phyloP scores from a whole-genome alignment of 1,284 basidiomycete species.

The Stereum hirsutum region DNA sequence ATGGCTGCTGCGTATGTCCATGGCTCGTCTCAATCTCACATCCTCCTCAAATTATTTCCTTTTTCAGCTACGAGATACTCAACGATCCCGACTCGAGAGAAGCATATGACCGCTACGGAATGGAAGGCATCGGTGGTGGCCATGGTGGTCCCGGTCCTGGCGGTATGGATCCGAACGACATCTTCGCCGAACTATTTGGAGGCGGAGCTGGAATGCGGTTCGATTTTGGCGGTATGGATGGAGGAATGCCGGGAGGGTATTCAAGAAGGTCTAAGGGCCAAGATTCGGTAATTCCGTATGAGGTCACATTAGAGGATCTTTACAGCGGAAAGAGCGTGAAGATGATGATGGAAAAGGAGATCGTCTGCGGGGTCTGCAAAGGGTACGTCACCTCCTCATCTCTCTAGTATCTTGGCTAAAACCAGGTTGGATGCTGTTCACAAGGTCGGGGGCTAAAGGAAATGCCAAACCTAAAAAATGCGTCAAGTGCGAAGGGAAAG shows the following conservation, averaged over 20 bases:
- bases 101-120: constrained; percentile 76
- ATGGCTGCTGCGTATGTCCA: constrained; percentile 73
- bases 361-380: constrained; percentile 73
- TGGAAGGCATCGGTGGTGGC: constrained; percentile 51
- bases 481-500: constrained; percentile 77
- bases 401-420: neutral
- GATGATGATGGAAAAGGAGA: constrained; percentile 84
- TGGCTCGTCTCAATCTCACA: constrained; percentile 1
- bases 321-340: constrained; percentile 89
- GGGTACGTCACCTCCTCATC: constrained; percentile 51
- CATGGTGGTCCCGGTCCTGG: constrained; percentile 33
- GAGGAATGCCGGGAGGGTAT: constrained; percentile 19
- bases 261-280: constrained; percentile 44
- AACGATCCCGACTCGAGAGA: constrained; percentile 72
- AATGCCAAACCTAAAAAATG: constrained; percentile 79
- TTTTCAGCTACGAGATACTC: constrained; percentile 76
- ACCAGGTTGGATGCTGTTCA: constrained; percentile 5
- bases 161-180: constrained; percentile 46
- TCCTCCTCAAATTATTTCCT: constrained; percentile 1
- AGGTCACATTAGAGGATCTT: constrained; percentile 86
- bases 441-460: constrained; percentile 77
- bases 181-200: constrained; percentile 78
- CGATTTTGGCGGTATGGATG: constrained; percentile 46
- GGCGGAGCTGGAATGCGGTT: constrained; percentile 39
- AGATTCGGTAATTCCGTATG: constrained; percentile 74